A percentile compares a stretch with the other conserved stretches of the same genome.
Conservation (phyloP, 805 yeast species). For the Kuraishia ogatae region DNA sequence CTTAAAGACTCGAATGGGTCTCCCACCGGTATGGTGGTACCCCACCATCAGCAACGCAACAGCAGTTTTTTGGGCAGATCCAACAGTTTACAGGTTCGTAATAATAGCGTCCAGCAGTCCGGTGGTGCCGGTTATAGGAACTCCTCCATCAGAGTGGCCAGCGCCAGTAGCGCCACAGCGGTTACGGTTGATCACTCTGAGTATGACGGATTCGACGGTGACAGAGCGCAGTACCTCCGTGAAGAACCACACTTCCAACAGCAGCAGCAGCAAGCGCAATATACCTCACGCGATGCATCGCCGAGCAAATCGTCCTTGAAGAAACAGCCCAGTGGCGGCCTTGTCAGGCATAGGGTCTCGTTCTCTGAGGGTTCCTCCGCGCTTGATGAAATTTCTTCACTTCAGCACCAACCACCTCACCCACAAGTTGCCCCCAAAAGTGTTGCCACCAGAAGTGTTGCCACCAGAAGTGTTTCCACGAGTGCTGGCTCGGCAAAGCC, state of each 20-base stretch:
- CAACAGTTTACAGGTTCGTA: slow-evolving; percentile 1
- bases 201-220: neutral
- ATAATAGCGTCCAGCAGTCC: neutral
- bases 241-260: neutral
- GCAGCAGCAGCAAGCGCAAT: neutral
- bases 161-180: neutral
- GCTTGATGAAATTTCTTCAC: neutral
- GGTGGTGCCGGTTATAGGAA: neutral
- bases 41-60: slow-evolving; percentile 17
- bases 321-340: slow-evolving; percentile 3
- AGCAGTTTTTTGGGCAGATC: neutral
- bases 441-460: slow-evolving; percentile 4
- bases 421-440: too few relatives aligned
- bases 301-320: neutral
- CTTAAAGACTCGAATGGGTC: slow-evolving; percentile 24
- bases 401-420: neutral
- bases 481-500: slow-evolving; percentile 11
- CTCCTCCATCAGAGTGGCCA: neutral
- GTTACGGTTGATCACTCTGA: neutral
- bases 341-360: slow-evolving; percentile 12
- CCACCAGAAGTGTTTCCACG: slow-evolving; percentile 4
- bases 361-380: slow-evolving; percentile 9
- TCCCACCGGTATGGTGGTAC: slow-evolving; percentile 25
- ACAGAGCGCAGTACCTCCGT: neutral
- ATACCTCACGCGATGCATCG: neutral